Percentiles rank a stretch among this genome's conserved stretches.
Evolutionary conservation across 306 rosid genomes (phyloP).

Genomic region (Alnus rubra): DNA sequence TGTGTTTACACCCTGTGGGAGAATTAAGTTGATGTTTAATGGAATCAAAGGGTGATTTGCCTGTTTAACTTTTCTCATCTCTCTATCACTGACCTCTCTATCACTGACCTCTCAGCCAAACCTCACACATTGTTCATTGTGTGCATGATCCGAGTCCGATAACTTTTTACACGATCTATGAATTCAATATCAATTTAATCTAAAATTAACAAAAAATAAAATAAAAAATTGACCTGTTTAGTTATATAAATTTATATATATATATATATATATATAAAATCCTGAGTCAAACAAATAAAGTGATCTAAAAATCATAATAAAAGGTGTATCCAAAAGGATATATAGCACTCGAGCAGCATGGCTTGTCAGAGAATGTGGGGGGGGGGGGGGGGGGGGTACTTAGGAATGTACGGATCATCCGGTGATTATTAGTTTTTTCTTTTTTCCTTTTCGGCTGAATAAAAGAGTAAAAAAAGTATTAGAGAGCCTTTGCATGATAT

Average conservation of each 20-base stretch:
- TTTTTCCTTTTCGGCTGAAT: neutral
- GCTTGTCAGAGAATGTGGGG: constrained; percentile 51
- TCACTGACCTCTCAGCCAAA: too few relatives aligned
- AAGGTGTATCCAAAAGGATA: neutral
- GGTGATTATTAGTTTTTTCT: constrained; percentile 1
- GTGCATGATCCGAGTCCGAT: too few relatives aligned
- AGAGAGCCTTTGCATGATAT: too few relatives aligned
- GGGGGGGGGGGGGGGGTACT: constrained; percentile 23
- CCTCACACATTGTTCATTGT: too few relatives aligned
- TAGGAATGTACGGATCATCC: constrained; percentile 42
- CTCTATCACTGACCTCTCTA: too few relatives aligned
- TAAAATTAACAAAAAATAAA: too few relatives aligned
- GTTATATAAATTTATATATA: too few relatives aligned
- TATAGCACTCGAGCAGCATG: constrained; percentile 7
- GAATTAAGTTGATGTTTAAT: constrained; percentile 46
- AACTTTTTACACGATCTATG: too few relatives aligned
- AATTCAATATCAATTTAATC: too few relatives aligned
- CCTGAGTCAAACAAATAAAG: constrained; percentile 15
- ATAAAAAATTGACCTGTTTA: too few relatives aligned
- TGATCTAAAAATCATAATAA: neutral
- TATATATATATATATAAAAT: too few relatives aligned
- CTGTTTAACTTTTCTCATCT: neutral
- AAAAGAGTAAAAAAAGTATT: too few relatives aligned
- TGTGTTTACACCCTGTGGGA: constrained; percentile 40
- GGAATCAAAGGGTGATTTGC: constrained; percentile 22